Conservation (phyloP, 306 rosid genomes). For the Astragalus membranaceus region DNA sequence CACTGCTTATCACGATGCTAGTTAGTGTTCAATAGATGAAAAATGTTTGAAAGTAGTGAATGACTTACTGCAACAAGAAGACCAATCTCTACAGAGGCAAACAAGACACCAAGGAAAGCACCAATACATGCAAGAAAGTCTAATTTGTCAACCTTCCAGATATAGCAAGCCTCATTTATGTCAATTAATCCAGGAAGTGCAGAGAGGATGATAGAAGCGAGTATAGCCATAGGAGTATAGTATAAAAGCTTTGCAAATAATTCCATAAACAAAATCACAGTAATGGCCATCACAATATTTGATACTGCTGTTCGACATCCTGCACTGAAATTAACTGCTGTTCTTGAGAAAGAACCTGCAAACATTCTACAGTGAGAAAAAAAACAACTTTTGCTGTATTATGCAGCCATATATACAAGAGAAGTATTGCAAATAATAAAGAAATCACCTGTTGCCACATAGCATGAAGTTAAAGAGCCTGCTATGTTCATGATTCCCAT, state of each 20-base stretch:
- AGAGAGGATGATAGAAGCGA: conserved; percentile 69
- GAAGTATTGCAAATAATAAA: neutral
- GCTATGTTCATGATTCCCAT: conserved; percentile 79
- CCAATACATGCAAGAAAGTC: conserved; percentile 68
- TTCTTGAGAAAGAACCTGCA: conserved; percentile 72
- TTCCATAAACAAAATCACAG: conserved; percentile 52
- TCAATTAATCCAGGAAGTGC: conserved; percentile 73
- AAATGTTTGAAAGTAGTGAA: neutral
- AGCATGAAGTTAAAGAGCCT: conserved; percentile 88
- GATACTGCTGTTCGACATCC: conserved; percentile 69
- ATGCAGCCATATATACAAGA: neutral
- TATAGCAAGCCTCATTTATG: conserved; percentile 42
- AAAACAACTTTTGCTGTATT: neutral
- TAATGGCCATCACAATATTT: conserved; percentile 70
- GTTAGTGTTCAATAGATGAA: neutral
- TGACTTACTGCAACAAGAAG: conserved; percentile 61
- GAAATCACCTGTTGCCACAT: conserved; percentile 65
- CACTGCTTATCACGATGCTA: too few relatives aligned
- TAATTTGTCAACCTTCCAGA: conserved; percentile 73
- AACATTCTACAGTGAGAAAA: neutral
- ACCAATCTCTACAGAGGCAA: conserved; percentile 64
- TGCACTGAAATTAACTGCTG: conserved; percentile 76
- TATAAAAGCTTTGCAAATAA: conserved; percentile 55
- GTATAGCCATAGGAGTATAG: conserved; percentile 70
- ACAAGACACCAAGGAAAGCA: conserved; percentile 65